These are phyloP conservation scores for Alternaria infectoria DNA, from an alignment of 2,329 filamentous ascomycete species.

Conservation along the genomic window DNA sequence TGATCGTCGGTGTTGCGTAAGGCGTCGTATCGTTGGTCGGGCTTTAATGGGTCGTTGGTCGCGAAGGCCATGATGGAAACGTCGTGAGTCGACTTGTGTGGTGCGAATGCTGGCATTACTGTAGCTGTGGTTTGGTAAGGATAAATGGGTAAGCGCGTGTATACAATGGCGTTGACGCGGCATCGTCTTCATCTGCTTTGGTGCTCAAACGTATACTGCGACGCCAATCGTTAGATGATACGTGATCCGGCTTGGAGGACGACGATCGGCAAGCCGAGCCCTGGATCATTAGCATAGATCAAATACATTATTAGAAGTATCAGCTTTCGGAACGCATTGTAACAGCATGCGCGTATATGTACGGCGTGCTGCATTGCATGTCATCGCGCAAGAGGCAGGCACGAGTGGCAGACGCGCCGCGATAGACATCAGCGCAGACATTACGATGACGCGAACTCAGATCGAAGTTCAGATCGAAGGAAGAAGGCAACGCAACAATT, in stretches of 20 bases:
- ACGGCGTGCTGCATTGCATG: background rate
- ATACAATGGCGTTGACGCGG: background rate
- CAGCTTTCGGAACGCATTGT: background rate
- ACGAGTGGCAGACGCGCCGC: background rate
- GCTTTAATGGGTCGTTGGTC: conserved; percentile 19
- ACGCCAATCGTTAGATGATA: conserved; percentile 34
- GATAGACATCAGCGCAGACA: background rate
- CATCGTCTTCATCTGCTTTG: background rate
- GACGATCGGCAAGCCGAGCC: background rate
- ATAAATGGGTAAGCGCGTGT: background rate
- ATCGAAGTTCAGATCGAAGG: background rate
- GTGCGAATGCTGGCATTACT: conserved; percentile 12
- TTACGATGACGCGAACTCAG: background rate
- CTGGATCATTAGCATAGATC: background rate
- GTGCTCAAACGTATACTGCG: conserved; percentile 29
- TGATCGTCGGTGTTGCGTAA: conserved; percentile 26
- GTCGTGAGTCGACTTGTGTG: conserved; percentile 22
- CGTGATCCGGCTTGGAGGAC: background rate
- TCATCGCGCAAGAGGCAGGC: background rate
- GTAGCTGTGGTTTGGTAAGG: background rate
- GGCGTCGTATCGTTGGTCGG: conserved; percentile 31
- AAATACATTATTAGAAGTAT: background rate
- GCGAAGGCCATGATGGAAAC: conserved; percentile 14
- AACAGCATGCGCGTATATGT: background rate
- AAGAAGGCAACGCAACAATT: background rate